These are phyloP conservation scores for Sonneratia alba DNA, from an alignment of 345 rosid genomes.

Conservation along the genomic window DNA sequence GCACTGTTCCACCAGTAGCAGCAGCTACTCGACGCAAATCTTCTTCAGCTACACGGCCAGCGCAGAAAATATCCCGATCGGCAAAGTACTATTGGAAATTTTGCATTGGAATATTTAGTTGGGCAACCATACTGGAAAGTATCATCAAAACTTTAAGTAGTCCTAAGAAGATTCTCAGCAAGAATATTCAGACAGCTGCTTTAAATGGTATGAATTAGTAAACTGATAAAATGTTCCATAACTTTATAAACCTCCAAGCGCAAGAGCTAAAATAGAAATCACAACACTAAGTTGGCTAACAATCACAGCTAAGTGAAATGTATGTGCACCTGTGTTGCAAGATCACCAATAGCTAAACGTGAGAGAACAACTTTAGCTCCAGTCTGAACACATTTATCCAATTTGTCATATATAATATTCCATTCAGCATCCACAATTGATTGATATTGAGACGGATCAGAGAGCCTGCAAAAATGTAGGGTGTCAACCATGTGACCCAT, in stretches of 20 bases:
- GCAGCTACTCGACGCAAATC: slow-evolving; percentile 93
- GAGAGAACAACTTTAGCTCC: slow-evolving; percentile 98
- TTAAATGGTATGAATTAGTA: neutral
- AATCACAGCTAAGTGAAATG: neutral
- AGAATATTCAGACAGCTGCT: neutral
- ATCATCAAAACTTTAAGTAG: neutral
- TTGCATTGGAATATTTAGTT: neutral
- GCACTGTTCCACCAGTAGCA: slow-evolving; percentile 93
- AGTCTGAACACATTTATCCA: slow-evolving; percentile 88
- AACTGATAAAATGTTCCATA: neutral
- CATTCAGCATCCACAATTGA: slow-evolving; percentile 99
- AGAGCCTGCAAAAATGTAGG: slow-evolving; percentile 38
- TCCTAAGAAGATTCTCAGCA: neutral
- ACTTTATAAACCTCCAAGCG: neutral
- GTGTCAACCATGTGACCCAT: neutral
- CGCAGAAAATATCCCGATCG: slow-evolving; percentile 96
- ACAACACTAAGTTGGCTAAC: neutral
- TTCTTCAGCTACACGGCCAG: slow-evolving; percentile 97
- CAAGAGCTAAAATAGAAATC: neutral
- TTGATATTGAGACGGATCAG: slow-evolving; percentile 94
- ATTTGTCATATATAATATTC: slow-evolving; percentile 97
- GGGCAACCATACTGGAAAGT: neutral
- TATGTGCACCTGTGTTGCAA: slow-evolving; percentile 76
- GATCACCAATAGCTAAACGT: slow-evolving; percentile 95
- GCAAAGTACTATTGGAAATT: slow-evolving; percentile 72